A percentile compares a stretch with the other conserved stretches of the same genome.
Conservation (phyloP, 75 land plant genomes). For the Picea sitchensis region DNA sequence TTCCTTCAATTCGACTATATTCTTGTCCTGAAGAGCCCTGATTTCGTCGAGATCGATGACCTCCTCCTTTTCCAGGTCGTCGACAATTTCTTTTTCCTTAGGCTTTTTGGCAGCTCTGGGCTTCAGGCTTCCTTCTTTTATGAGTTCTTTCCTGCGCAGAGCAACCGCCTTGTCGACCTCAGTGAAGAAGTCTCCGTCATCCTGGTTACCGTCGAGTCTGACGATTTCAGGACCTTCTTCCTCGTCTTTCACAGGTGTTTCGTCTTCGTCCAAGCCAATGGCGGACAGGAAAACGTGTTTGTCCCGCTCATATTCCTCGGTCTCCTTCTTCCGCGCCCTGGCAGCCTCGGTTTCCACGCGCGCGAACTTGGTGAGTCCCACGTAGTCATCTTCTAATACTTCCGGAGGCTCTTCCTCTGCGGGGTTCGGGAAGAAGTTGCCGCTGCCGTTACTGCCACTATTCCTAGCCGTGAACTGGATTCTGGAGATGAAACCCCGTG, state of each 20-base stretch:
- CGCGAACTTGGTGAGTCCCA: slow-evolving; percentile 59
- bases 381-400: slow-evolving; percentile 60
- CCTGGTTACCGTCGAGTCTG: slow-evolving; percentile 2
- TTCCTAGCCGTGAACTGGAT: slow-evolving; percentile 24
- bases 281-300: slow-evolving; percentile 63
- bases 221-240: not conserved
- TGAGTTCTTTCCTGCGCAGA: slow-evolving; percentile 53
- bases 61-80: slow-evolving; percentile 56
- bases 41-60: slow-evolving; percentile 60
- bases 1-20: slow-evolving; percentile 19
- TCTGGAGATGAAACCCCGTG: not conserved
- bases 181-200: slow-evolving; percentile 49
- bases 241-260: slow-evolving; percentile 9
- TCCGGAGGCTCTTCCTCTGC: slow-evolving; percentile 82
- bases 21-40: slow-evolving; percentile 37
- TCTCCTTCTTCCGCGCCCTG: slow-evolving; percentile 46
- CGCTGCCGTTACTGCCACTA: slow-evolving; percentile 33
- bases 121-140: slow-evolving; percentile 36
- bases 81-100: slow-evolving; percentile 20
- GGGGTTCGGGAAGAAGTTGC: slow-evolving; percentile 37
- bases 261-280: slow-evolving; percentile 42
- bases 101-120: slow-evolving; percentile 10
- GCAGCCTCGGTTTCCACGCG: slow-evolving; percentile 52
- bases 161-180: slow-evolving; percentile 75
- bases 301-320: slow-evolving; percentile 56